Percentiles rank a stretch among this genome's conserved stretches.
Conservation (phyloP, 1,139 yeast species). For the Diutina ranongensis region DNA sequence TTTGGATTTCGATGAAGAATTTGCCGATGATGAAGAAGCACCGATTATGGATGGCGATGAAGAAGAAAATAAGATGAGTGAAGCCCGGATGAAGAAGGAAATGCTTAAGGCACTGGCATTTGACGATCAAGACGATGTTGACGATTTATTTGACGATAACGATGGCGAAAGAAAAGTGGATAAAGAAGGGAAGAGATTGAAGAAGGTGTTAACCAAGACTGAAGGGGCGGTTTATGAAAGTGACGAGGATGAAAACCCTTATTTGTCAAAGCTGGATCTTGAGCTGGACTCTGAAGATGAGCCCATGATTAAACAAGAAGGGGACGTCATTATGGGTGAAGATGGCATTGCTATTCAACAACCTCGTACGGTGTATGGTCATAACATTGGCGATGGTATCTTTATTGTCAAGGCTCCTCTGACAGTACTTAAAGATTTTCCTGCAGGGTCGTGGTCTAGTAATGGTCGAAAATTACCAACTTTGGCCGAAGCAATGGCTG, state of each 20-base stretch:
- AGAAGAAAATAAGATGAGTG: conserved; percentile 86
- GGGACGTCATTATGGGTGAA: conserved; percentile 18
- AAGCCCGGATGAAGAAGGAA: conserved; percentile 78
- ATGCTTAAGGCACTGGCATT: conserved; percentile 78
- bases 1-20: conserved; percentile 90
- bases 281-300: conserved; percentile 39
- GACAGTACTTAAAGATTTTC: conserved; percentile 53
- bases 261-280: conserved; percentile 60
- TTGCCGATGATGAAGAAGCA: conserved; percentile 98
- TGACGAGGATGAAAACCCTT: conserved; percentile 85
- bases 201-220: conserved; percentile 73
- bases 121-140: conserved; percentile 41
- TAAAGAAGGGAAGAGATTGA: conserved; percentile 80
- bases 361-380: conserved; percentile 31
- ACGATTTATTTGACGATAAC: conserved; percentile 44
- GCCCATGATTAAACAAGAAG: conserved; percentile 32
- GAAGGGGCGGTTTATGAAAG: conserved; percentile 89
- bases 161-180: conserved; percentile 69
- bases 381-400: conserved; percentile 49
- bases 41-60: conserved; percentile 97
- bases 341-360: conserved; percentile 9
- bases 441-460: conserved; percentile 81
- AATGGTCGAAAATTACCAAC: conserved; percentile 15
- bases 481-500: conserved; percentile 21
- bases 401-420: conserved; percentile 57